phyloP scores from a whole-genome alignment of 768 basidiomycete genomes.

The Obba rivulosa region DNA sequence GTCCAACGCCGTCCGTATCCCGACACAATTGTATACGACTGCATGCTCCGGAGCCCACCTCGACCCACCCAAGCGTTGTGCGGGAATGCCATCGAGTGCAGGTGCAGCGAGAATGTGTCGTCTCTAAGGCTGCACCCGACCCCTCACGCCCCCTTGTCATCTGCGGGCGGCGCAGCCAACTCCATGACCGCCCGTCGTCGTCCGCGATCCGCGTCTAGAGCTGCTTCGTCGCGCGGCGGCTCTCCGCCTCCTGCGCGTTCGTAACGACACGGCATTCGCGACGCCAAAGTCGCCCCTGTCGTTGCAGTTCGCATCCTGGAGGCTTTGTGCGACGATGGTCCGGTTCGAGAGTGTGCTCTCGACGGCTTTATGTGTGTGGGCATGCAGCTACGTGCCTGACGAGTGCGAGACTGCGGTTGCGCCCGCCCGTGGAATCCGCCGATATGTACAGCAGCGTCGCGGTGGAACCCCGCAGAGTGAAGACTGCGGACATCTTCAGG shows the following conservation, averaged over 20 bases:
- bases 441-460: conserved; percentile 87
- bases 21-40: too few relatives aligned
- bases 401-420: conserved; percentile 87
- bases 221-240: conserved; percentile 60
- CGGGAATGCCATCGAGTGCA: conserved; percentile 87
- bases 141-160: conserved; percentile 55
- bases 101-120: conserved; percentile 74
- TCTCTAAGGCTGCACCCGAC: conserved; percentile 59
- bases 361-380: conserved; percentile 95
- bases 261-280: conserved; percentile 80
- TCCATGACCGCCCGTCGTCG: conserved; percentile 89
- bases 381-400: conserved; percentile 66
- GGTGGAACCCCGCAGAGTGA: conserved; percentile 72
- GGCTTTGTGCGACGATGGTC: conserved; percentile 87
- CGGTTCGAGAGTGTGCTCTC: conserved; percentile 93
- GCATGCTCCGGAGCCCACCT: too few relatives aligned
- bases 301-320: conserved; percentile 92
- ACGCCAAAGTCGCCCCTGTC: conserved; percentile 83
- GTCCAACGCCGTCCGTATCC: too few relatives aligned
- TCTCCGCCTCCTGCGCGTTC: conserved; percentile 82
- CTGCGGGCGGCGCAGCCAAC: conserved; percentile 48
- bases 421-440: conserved; percentile 83
- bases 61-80: conserved; percentile 94
- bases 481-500: conserved; percentile 88
- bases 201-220: conserved; percentile 81